phyloP scores from a whole-genome alignment of 352 stramenopile genomes.

The Phytopythium aichiense region DNA sequence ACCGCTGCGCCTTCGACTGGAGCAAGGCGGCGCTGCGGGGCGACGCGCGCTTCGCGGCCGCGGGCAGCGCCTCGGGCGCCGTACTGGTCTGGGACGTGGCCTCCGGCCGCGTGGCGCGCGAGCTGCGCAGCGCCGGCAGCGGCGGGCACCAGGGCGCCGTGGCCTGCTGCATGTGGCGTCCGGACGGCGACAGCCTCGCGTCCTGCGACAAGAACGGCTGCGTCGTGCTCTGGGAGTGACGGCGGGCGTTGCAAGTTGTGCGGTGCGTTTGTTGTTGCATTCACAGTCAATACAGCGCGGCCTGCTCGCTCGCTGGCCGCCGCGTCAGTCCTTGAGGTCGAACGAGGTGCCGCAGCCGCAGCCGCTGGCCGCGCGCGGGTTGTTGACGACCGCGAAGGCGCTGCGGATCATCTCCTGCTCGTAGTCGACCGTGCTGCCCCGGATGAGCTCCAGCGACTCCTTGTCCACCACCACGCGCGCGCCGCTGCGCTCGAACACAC shows the following conservation, averaged over 20 bases:
- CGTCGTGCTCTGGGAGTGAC: conserved; percentile 56
- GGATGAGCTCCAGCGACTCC: conserved; percentile 93
- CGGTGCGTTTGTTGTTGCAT: too few species aligned
- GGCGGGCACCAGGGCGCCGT: conserved; percentile 59
- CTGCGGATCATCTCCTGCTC: conserved; percentile 97
- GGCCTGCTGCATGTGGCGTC: conserved; percentile 74
- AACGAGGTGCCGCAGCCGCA: conserved; percentile 98
- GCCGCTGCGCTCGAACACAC: conserved; percentile 87
- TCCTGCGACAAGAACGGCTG: conserved; percentile 84
- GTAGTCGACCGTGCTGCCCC: conserved; percentile 94
- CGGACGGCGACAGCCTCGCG: conserved; percentile 52
- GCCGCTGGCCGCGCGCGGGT: conserved; percentile 95
- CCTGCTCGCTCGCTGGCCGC: too few species aligned
- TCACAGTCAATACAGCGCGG: too few species aligned
- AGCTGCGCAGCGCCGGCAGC: conserved; percentile 35
- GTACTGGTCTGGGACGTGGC: conserved; percentile 66
- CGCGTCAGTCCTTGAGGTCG: conserved; percentile 90
- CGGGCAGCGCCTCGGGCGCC: conserved; percentile 43
- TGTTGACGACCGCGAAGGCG: conserved; percentile 95
- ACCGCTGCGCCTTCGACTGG: conserved; percentile 81
- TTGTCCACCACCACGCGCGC: conserved; percentile 90
- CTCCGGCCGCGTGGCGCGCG: conserved; percentile 45
- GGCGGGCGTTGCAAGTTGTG: too few species aligned
- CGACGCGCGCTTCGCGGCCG: conserved; percentile 53
- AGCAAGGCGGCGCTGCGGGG: conserved; percentile 70